These are phyloP conservation scores for Seminavis robusta DNA, from an alignment of 108 stramenopile species.

Conservation along the genomic window DNA sequence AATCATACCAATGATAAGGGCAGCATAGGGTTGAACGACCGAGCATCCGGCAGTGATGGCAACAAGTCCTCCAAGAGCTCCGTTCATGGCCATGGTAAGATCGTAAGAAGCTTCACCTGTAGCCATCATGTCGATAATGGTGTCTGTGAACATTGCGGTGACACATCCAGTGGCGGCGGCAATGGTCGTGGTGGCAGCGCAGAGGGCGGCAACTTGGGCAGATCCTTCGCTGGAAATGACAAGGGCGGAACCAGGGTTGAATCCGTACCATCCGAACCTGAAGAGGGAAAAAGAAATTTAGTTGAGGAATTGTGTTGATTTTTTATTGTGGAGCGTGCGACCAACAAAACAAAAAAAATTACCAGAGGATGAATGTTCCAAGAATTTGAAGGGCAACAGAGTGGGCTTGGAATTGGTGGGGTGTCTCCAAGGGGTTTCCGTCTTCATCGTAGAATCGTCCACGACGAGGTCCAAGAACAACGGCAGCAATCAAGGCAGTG, in stretches of 20 bases:
- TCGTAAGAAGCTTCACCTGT: slow-evolving; percentile 73
- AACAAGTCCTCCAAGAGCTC: slow-evolving; percentile 86
- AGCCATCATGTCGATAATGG: slow-evolving; percentile 30
- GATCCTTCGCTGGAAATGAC: slow-evolving; percentile 52
- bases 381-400: slow-evolving; percentile 53
- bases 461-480: slow-evolving; percentile 78
- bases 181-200: slow-evolving; percentile 90
- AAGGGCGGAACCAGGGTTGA: slow-evolving; percentile 86
- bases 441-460: slow-evolving; percentile 86
- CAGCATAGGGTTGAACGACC: slow-evolving; percentile 69
- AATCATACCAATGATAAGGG: slow-evolving; percentile 61
- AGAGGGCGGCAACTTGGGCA: slow-evolving; percentile 56
- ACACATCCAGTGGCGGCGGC: slow-evolving; percentile 75
- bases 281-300: background rate
- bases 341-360: slow-evolving; percentile 14
- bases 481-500: slow-evolving; percentile 82
- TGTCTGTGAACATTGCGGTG: slow-evolving; percentile 72
- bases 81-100: slow-evolving; percentile 83
- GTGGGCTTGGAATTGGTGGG: slow-evolving; percentile 58
- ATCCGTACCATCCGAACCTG: slow-evolving; percentile 80
- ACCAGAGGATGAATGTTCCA: slow-evolving; percentile 75
- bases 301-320: background rate
- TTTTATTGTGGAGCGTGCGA: background rate
- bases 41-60: slow-evolving; percentile 90
- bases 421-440: slow-evolving; percentile 66